phyloP scores from a whole-genome alignment of 371 early-diverging fungal species.

The Mucor irregularis region DNA sequence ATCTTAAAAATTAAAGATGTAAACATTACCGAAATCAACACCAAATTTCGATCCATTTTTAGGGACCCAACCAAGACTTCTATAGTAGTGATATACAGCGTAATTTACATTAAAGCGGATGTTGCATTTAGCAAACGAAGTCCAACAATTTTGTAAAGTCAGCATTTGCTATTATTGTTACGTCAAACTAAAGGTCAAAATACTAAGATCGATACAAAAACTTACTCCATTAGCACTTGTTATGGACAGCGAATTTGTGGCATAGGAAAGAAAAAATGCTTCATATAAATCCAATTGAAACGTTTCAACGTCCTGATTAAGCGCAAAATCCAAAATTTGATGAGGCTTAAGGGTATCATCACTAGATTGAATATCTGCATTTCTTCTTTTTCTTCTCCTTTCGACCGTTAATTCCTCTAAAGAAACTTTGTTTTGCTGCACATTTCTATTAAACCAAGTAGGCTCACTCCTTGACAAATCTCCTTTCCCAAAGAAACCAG shows the following conservation, averaged over 20 bases:
- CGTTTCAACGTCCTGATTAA: slow-evolving; percentile 48
- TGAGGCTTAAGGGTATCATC: slow-evolving; percentile 2
- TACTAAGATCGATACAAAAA: background rate
- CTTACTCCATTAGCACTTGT: slow-evolving; percentile 31
- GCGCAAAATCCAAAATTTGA: slow-evolving; percentile 8
- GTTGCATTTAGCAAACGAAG: slow-evolving; percentile 24
- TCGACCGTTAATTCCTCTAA: slow-evolving; percentile 52
- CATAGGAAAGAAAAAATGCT: slow-evolving; percentile 66
- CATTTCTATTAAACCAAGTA: slow-evolving; percentile 58
- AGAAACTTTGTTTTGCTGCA: slow-evolving; percentile 7
- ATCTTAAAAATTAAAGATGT: slow-evolving; percentile 3
- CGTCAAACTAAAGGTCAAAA: background rate
- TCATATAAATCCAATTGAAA: slow-evolving; percentile 66
- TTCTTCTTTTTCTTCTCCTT: slow-evolving; percentile 48
- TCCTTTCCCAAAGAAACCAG: slow-evolving; percentile 88
- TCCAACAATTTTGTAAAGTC: slow-evolving; percentile 41
- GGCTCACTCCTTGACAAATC: slow-evolving; percentile 79
- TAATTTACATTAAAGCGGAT: slow-evolving; percentile 58
- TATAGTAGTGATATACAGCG: slow-evolving; percentile 81
- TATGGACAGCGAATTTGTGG: slow-evolving; percentile 53
- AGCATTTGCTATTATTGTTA: slow-evolving; percentile 13
- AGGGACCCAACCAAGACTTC: slow-evolving; percentile 82
- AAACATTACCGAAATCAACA: slow-evolving; percentile 66
- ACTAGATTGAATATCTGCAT: background rate
- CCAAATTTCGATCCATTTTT: slow-evolving; percentile 84